Evolutionary conservation across 2,329 filamentous ascomycete species (phyloP).

Genomic region (Dryadomyces sulphureus): DNA sequence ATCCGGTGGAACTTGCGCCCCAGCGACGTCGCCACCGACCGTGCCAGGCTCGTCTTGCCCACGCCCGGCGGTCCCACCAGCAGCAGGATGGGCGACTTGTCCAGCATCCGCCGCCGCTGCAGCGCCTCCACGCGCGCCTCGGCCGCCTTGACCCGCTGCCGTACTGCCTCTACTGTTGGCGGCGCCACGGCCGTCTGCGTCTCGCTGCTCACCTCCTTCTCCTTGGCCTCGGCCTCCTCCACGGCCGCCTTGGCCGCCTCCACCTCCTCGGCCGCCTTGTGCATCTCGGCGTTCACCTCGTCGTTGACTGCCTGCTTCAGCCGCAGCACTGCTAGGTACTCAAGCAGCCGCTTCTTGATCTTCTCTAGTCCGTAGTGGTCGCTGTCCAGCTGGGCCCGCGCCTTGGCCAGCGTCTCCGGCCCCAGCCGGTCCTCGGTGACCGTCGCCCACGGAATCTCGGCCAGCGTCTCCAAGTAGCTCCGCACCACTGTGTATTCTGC

Average conservation of each 20-base stretch:
- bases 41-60: conserved; percentile 89
- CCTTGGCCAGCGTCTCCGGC: conserved; percentile 59
- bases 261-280: conserved; percentile 44
- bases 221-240: conserved; percentile 19
- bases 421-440: conserved; percentile 77
- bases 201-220: not conserved
- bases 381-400: conserved; percentile 80
- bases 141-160: not conserved
- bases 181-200: not conserved
- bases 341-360: conserved; percentile 90
- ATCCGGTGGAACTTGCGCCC: conserved; percentile 95
- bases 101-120: conserved; percentile 69
- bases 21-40: conserved; percentile 80
- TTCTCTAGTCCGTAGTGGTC: conserved; percentile 95
- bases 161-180: no score
- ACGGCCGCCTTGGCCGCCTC: conserved; percentile 22
- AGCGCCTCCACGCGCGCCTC: conserved; percentile 44
- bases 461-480: conserved; percentile 84
- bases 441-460: conserved; percentile 85
- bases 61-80: conserved; percentile 87
- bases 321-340: conserved; percentile 91
- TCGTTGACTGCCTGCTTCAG: conserved; percentile 86
- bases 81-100: conserved; percentile 91
- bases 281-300: conserved; percentile 67
- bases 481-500: conserved; percentile 90